Conservation (phyloP, 352 stramenopile species). For the Phytophthora agathidicida region DNA sequence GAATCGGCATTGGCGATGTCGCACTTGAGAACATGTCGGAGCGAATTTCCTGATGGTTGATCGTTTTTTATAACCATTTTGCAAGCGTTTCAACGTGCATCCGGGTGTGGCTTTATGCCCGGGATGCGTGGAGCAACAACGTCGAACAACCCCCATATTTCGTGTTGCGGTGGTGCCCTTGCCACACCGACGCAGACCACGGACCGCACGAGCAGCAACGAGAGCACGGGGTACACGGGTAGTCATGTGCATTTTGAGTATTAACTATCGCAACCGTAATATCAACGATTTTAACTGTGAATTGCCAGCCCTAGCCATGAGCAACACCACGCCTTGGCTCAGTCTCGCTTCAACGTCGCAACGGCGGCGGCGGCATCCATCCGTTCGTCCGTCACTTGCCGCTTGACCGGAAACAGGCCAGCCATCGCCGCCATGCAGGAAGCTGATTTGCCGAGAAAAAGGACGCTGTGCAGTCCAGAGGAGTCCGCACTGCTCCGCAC, state of each 20-base stretch:
- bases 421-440: too few species aligned
- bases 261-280: too few species aligned
- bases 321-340: conserved; percentile 8
- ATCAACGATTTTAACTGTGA: too few species aligned
- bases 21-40: too few species aligned
- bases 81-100: neutral
- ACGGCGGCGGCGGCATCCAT: neutral
- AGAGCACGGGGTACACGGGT: too few species aligned
- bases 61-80: neutral
- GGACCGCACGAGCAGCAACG: too few species aligned
- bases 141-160: neutral
- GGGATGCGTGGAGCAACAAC: neutral
- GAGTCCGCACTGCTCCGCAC: too few species aligned
- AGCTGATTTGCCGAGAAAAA: conserved; percentile 33
- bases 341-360: conserved; percentile 13
- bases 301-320: neutral
- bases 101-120: neutral
- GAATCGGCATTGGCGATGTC: too few species aligned
- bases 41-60: neutral
- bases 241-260: too few species aligned
- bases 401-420: conserved; percentile 1
- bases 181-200: too few species aligned
- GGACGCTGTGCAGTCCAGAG: neutral
- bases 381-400: too few species aligned
- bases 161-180: neutral